Evolutionary conservation across 2,329 filamentous ascomycete species (phyloP), one percentile per base, ranked within the genome.

Genomic region (Fusarium zealandicum): DNA sequence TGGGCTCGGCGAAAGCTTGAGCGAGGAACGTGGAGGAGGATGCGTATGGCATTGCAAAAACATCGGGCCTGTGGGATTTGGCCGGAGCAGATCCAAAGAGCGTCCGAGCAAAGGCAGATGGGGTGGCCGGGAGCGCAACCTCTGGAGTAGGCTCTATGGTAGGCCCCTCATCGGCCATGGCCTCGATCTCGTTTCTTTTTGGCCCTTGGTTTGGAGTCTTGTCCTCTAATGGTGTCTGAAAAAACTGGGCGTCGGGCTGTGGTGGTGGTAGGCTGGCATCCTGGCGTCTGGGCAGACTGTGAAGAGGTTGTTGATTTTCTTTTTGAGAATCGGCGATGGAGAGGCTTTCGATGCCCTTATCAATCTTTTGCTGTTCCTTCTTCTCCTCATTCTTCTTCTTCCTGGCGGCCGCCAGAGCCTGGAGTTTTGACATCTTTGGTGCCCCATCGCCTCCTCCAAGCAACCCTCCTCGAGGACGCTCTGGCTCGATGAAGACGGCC

Each of bases 361-460:
- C 66, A 10, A 67, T 43, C n/a, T 65, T 66, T 4, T 53, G 17
- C 4, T 63, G 40, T n/a, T 67, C 72, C 42, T 72, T 77, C 64
- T 83, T 86, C 32, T 88, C 86, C 25, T 86, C 87, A 12, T 86
- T 87, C 73, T 92, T 96, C 75, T 90, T 93, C 71, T 92, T 93
- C 22, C 92, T 83, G 47, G 90, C 89, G 28, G 92, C 92, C 44
- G 93, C 93, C 35, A 99, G 78, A 40, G 92, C 92, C 66, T 96
- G 93, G 38, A 99, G 79, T 69, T 99, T 99, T 5, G 93, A 96
- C 73, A 90, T 82, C 69, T 93, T 95, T 3, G 84, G 81, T n/a
- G 77, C 69, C 11, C 76, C 76, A 40, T 84, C 82, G 2, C 85
- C 82, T 28, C 95, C 96, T 25, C 95, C 96, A 3, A 96, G 75